Evolutionary conservation across 192 early-diverging fungal genomes (phyloP).

Genomic region (Polychytrium aggregatum): DNA sequence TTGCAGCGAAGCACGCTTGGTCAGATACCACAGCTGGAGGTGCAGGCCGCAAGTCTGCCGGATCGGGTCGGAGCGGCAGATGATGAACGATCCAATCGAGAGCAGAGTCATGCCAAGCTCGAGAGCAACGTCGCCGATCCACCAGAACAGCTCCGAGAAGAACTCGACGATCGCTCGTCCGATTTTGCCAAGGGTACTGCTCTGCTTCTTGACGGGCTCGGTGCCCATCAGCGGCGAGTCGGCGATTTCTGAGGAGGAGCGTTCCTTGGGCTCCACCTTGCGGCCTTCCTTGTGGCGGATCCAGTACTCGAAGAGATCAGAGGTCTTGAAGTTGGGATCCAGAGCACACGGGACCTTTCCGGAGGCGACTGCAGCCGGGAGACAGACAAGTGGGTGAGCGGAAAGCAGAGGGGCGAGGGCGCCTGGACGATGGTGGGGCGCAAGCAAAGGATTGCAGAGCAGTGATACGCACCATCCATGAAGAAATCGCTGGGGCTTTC

Average conservation of each 20-base stretch:
- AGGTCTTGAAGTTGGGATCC: constrained; percentile 25
- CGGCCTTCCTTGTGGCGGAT: constrained; percentile 1
- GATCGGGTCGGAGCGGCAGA: constrained; percentile 18
- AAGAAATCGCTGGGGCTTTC: constrained; percentile 45
- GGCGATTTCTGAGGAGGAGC: too few relatives aligned
- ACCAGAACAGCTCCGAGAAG: background rate
- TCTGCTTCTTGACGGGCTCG: background rate
- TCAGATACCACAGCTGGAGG: constrained; percentile 2
- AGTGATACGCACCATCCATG: too few relatives aligned
- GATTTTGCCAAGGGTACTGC: constrained; percentile 3
- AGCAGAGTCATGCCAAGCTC: constrained; percentile 3
- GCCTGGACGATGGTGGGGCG: too few relatives aligned
- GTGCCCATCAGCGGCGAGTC: too few relatives aligned
- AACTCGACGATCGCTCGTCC: background rate
- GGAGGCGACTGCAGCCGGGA: too few relatives aligned
- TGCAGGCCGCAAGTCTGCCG: constrained; percentile 7
- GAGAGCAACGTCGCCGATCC: background rate
- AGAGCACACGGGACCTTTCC: constrained; percentile 31
- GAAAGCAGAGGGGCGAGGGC: too few relatives aligned
- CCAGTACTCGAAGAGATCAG: constrained; percentile 36
- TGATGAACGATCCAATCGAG: background rate
- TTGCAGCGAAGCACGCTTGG: constrained; percentile 27
- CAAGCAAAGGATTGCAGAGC: too few relatives aligned
- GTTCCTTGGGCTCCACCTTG: background rate
- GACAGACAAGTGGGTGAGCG: too few relatives aligned